phyloP scores from a whole-genome alignment of 192 early-diverging fungal genomes.

The Pecoramyces ruminantium region DNA sequence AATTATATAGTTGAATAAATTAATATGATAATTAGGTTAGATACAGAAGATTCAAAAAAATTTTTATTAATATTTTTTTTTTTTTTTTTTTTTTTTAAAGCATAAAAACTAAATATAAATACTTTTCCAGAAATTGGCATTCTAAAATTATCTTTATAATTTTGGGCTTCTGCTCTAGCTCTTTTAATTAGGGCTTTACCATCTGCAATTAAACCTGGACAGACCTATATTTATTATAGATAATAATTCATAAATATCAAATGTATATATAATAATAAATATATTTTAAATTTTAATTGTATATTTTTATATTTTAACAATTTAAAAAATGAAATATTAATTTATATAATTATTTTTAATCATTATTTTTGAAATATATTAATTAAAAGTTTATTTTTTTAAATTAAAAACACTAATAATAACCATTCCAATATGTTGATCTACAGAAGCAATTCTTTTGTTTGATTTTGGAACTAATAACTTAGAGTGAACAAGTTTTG shows the following conservation, averaged over 20 bases:
- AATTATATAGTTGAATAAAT: too few relatives aligned
- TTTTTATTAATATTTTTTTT: too few relatives aligned
- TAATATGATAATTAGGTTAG: too few relatives aligned
- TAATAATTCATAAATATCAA: too few relatives aligned
- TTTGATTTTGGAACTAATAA: slow-evolving; percentile 85
- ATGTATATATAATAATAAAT: background rate
- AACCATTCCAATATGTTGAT: slow-evolving; percentile 86
- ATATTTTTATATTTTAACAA: too few relatives aligned
- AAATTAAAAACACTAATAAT: background rate
- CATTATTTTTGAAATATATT: too few relatives aligned
- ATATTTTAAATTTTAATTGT: background rate
- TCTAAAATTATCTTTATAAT: slow-evolving; percentile 74
- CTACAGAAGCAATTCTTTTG: slow-evolving; percentile 78
- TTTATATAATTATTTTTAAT: too few relatives aligned
- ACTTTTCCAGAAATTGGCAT: slow-evolving; percentile 70
- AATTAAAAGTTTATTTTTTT: too few relatives aligned
- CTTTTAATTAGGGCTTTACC: slow-evolving; percentile 74
- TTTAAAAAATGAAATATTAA: too few relatives aligned
- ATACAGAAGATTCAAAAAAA: too few relatives aligned
- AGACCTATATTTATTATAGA: too few relatives aligned
- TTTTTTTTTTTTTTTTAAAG: too few relatives aligned
- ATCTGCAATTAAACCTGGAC: slow-evolving; percentile 87
- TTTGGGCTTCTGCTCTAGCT: slow-evolving; percentile 76
- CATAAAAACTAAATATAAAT: background rate
- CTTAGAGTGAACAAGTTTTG: slow-evolving; percentile 89